phyloP scores from a whole-genome alignment of 805 yeast species.

The Monosporozyma aquatica region DNA sequence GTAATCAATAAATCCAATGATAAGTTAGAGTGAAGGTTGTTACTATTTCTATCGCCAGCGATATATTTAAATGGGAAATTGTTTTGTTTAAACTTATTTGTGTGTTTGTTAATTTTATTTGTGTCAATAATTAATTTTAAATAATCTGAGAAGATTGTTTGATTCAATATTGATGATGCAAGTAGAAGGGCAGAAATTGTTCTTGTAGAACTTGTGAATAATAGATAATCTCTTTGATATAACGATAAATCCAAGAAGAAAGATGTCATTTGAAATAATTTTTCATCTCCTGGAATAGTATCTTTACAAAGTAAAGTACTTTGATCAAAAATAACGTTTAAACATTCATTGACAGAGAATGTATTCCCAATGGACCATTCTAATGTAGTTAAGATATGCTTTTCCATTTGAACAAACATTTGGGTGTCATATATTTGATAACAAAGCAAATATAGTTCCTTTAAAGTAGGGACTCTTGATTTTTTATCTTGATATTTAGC shows the following conservation, averaged over 20 bases:
- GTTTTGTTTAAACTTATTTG: background rate
- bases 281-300: constrained; percentile 5
- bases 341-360: constrained; percentile 5
- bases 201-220: constrained; percentile 38
- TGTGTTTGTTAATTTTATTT: background rate
- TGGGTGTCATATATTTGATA: constrained; percentile 48
- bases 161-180: constrained; percentile 41
- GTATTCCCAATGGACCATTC: constrained; percentile 43
- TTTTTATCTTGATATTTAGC: constrained; percentile 89
- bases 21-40: background rate
- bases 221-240: constrained; percentile 41
- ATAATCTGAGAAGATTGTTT: constrained; percentile 6
- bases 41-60: constrained; percentile 13
- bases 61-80: constrained; percentile 6
- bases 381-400: constrained; percentile 59
- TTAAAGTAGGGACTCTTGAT: constrained; percentile 62
- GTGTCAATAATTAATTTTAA: constrained; percentile 3
- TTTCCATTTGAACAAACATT: constrained; percentile 66
- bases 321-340: constrained; percentile 3
- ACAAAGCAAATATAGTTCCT: constrained; percentile 63
- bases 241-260: constrained; percentile 47
- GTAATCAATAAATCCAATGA: constrained; percentile 3
- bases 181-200: constrained; percentile 42
- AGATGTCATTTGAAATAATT: constrained; percentile 30
- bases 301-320: constrained; percentile 2